Evolutionary conservation across 441 rosid species (phyloP), one percentile per base, ranked within the genome.

Genomic region (Viola pubescens): DNA sequence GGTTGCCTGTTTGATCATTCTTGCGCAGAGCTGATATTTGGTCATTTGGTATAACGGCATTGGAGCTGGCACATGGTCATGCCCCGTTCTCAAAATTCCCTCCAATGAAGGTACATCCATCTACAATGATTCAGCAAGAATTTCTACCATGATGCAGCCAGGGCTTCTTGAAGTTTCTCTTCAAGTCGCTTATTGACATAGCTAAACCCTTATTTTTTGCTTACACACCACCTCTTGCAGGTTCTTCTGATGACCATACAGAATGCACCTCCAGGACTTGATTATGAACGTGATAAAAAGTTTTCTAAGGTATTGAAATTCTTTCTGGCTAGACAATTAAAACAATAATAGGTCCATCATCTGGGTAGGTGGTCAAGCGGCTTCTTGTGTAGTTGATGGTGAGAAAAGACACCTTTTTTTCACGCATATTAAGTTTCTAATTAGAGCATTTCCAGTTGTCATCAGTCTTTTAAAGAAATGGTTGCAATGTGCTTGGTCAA

Each of bases 401-500:
- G 26, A 10, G 50, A 48, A 39, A n/a, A 48, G 56, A 52, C 58
- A 9, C 41, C 48, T 52, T 58, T 48, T 39, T 78, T 19, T 71
- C 46, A 58, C 54, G 54, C 48, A 39, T 70, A 42, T 65, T 70
- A 67, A 70, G 79, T 71, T 85, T 84, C 98, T 94, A 74, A 94
- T 82, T 77, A 70, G 84, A 81, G 75, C 76, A 81, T 82, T 90
- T 81, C 82, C 94, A 85, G 96, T 80, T 83, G 96, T 94, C 69
- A 80, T 72, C 97, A 94, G 98, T 86, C 96, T 73, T 94, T 94
- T 80, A 91, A 94, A 94, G 98, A 94, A 81, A 94, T 94, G 99
- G 95, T 91, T 69, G 98, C 98, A 53, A 94, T 91, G 98, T 94
- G 99, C 81, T 81, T 94, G 71, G 99, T 88, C 80, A 94, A 94